Evolutionary conservation across 257 asterid genomes (phyloP).

Genomic region (Eucommia ulmoides): DNA sequence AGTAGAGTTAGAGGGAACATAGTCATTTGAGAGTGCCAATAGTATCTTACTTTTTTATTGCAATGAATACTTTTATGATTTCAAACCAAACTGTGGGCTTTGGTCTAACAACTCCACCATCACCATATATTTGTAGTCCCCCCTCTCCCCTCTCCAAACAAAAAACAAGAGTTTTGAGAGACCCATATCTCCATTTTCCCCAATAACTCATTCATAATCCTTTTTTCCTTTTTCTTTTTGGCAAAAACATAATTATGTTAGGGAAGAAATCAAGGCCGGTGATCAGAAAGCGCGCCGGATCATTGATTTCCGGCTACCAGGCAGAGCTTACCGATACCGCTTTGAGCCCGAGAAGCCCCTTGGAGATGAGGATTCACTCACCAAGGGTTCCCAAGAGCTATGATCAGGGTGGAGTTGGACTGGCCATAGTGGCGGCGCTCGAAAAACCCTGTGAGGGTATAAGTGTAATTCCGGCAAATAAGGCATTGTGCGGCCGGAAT

Average conservation of each 20-base stretch:
- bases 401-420: constrained; percentile 68
- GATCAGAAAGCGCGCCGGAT: constrained; percentile 41
- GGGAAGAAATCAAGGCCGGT: constrained; percentile 48
- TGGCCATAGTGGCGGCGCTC: constrained; percentile 80
- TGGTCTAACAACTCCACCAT: constrained; percentile 36
- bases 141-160: no score
- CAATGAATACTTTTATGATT: no score
- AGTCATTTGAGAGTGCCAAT: no score
- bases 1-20: no score
- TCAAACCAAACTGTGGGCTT: constrained; percentile 51
- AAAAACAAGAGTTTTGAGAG: constrained; percentile 8
- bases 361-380: constrained; percentile 37
- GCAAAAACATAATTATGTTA: constrained; percentile 25
- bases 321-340: constrained; percentile 12
- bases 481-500: constrained; percentile 30
- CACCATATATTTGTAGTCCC: constrained; percentile 12
- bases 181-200: neutral
- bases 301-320: constrained; percentile 22
- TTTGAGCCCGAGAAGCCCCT: constrained; percentile 28
- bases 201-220: neutral
- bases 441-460: constrained; percentile 29
- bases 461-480: constrained; percentile 16
- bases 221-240: neutral
- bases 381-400: constrained; percentile 38
- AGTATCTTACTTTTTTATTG: no score